Evolutionary conservation across 257 asterid genomes (phyloP), one percentile per base, ranked within the genome.

Genomic region (Jasminum sambac): DNA sequence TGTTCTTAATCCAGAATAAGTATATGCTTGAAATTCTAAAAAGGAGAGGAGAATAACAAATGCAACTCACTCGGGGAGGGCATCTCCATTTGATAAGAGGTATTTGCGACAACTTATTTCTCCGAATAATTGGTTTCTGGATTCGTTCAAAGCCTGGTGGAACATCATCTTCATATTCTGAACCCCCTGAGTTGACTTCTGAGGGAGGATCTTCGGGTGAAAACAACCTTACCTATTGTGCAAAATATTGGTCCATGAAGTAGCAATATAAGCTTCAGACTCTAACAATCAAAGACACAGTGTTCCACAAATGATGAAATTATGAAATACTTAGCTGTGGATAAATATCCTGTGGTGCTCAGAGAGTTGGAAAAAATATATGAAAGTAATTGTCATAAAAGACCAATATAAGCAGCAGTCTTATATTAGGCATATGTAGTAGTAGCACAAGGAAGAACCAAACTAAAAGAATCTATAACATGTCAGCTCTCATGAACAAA

Each of bases 91-190:
- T 87, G 62, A 79, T 63, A 48, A 80, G 67, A 42, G 89, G 93
- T 70, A 87, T 82, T 73, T 80, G 86, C 46, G 87, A 71, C 72
- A 79, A 44, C 39, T 80, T 79, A 59, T 77, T 78, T 63, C 69
- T 78, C 79, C 66, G 65, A 24, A 38, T 67, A 48, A 67, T 80
- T n/a, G 78, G 75, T 21, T 85, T 85, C 69, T 75, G 85, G 24
- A 80, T 72, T 40, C 79, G 82, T 81, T 82, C 89, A 50, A 88
- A 88, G 59, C 91, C 89, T 9, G 89, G 95, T 11, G 95, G 91
- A 67, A 84, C 76, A 81, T 79, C 84, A 65, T 82, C 88, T 73
- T 83, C 84, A 24, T 78, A 68, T 62, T 73, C 79, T 40, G 55
- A 23, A 71, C 57, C 73, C 60, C 74, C 72, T 57, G 76, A 75